Evolutionary conservation across 176 grass and related monocot genomes (phyloP), one percentile per base, ranked within the genome.

Genomic region (Rhynchospora pubera): DNA sequence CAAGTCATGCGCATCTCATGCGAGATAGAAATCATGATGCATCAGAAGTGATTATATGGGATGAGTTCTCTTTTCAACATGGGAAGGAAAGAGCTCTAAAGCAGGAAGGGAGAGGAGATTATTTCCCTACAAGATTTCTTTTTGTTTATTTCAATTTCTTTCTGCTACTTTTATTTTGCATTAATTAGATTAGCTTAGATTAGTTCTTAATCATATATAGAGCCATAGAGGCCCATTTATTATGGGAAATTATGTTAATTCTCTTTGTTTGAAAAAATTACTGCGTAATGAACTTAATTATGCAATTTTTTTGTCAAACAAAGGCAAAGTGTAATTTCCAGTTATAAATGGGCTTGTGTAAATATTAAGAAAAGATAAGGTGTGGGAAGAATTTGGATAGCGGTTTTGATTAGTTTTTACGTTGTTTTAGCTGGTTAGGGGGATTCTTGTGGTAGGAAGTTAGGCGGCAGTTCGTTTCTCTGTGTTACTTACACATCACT

Each of bases 151-250:
- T 56, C 23, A 1, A 39, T 19, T 78, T 23, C 9, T 22, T 8
- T 75, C 18, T 78, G 5, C 0, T 57, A 34, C 26, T 78, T 78
- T n/a, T n/a, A n/a, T n/a, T 57, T 43, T 79, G 44, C 15, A 79
- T 30, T 22, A 14, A 60, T 21, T 61, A 79, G 55, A 3, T 58
- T 57, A 61, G 26, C 6, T 44, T 60, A 57, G 21, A 44, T 24
- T 39, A 39, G 18, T 79, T 61, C 39, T 1, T n/a, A n/a, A n/a
- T n/a, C n/a, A n/a, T n/a, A n/a, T n/a, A n/a, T n/a, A n/a, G n/a
- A n/a, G n/a, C n/a, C n/a, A n/a, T n/a, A n/a, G n/a, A 60, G 76
- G 50, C 32, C n/a, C 39, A 72, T 48, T 72, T 72, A 71, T 71
- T 5, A 22, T 72, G 10, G 68, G 44, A 48, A 11, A 47, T 48